Evolutionary conservation across 164 flowering plant species (phyloP).

Genomic region (Sedum album): DNA sequence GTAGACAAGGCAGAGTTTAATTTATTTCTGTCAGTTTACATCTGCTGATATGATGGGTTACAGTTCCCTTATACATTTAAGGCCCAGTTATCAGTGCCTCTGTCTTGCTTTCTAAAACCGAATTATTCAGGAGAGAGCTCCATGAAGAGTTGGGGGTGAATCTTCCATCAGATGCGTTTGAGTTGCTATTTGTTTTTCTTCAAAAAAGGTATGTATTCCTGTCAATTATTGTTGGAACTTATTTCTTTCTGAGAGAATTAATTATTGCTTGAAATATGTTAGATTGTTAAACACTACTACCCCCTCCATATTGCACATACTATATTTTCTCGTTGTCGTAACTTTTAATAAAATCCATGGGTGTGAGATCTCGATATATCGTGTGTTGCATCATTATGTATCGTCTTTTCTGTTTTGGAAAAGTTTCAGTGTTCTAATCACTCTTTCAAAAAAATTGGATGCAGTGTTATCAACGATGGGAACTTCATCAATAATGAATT

Average conservation of each 20-base stretch:
- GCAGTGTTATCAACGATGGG: slow-evolving; percentile 82
- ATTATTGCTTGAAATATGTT: neutral
- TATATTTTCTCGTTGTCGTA: no score
- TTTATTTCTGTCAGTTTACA: neutral
- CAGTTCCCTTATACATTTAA: neutral
- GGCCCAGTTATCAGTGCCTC: neutral
- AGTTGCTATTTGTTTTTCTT: slow-evolving; percentile 54
- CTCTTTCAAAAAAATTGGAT: slow-evolving; percentile 8
- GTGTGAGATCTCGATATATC: neutral
- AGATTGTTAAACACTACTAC: neutral
- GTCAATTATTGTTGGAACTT: neutral
- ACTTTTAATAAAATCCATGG: no score
- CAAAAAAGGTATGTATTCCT: slow-evolving; percentile 58
- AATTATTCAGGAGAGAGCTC: slow-evolving; percentile 77
- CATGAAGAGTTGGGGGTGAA: slow-evolving; percentile 78
- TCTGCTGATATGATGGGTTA: neutral
- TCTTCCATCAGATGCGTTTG: slow-evolving; percentile 92
- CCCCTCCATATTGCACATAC: no score
- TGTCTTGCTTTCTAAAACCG: slow-evolving; percentile 6
- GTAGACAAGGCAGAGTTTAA: neutral
- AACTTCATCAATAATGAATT: slow-evolving; percentile 76
- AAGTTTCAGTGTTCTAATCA: neutral
- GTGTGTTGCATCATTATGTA: neutral
- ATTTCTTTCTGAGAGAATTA: neutral
- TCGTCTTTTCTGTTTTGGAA: neutral